These are phyloP conservation scores for Tylopilus sp. DNA, from an alignment of 768 basidiomycete species.

Conservation along the genomic window DNA sequence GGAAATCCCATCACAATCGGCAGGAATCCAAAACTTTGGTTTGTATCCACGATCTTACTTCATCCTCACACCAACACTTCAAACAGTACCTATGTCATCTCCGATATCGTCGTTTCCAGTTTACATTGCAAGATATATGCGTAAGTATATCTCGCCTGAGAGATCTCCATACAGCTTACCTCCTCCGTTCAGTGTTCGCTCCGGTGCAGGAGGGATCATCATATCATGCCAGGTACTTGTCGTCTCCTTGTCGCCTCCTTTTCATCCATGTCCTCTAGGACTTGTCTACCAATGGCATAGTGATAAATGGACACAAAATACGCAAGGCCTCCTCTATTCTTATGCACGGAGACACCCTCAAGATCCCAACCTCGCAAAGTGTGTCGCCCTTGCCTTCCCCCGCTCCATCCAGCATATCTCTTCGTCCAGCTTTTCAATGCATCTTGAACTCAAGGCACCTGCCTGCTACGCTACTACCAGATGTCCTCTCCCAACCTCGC, in stretches of 20 bases:
- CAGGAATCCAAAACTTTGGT: conserved; percentile 70
- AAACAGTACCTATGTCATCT: conserved; percentile 56
- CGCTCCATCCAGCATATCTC: not conserved
- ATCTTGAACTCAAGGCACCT: conserved; percentile 52
- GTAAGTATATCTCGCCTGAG: conserved; percentile 37
- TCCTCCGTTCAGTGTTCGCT: conserved; percentile 49
- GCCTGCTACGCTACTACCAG: conserved; percentile 52
- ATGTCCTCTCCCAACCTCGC: conserved; percentile 53
- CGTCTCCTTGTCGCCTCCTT: not conserved
- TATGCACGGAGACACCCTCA: conserved; percentile 71
- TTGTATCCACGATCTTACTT: not conserved
- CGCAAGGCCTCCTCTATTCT: conserved; percentile 66
- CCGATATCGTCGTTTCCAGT: conserved; percentile 61
- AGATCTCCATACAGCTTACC: not conserved
- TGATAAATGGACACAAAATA: conserved; percentile 67
- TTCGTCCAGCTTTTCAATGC: conserved; percentile 61
- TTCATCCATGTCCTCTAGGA: conserved; percentile 45
- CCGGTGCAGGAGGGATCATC: conserved; percentile 68
- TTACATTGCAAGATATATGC: conserved; percentile 80
- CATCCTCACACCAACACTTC: not conserved
- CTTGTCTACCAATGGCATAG: conserved; percentile 70
- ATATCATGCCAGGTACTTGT: conserved; percentile 69
- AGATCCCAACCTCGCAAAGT: conserved; percentile 68
- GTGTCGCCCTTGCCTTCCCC: not conserved
- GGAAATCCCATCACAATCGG: conserved; percentile 67